phyloP scores from a whole-genome alignment of 2,329 filamentous ascomycete species.

The Aspergillus clavatus region DNA sequence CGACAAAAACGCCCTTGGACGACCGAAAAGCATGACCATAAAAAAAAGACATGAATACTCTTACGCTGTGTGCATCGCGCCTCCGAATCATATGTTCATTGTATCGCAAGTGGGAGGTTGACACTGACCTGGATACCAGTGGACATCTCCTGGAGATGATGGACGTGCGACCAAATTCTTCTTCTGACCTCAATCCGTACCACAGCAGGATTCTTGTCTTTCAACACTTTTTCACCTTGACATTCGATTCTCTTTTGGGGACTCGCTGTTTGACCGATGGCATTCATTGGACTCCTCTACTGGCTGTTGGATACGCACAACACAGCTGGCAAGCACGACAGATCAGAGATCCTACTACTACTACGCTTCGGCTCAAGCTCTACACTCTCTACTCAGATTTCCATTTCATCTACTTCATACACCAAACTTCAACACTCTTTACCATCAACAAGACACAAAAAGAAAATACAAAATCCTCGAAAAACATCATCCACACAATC shows the following conservation, averaged over 20 bases:
- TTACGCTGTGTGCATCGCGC: not conserved
- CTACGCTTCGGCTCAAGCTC: not conserved
- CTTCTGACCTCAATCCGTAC: not conserved
- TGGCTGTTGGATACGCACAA: too few relatives aligned
- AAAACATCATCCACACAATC: not conserved
- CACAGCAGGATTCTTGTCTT: not conserved
- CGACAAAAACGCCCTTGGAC: constrained; percentile 1
- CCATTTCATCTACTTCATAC: not conserved
- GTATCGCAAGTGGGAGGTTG: too few relatives aligned
- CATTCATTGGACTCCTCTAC: too few relatives aligned
- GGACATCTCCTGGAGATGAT: too few relatives aligned
- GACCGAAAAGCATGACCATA: not conserved
- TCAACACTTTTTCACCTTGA: too few relatives aligned
- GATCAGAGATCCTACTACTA: not conserved
- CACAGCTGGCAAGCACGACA: not conserved
- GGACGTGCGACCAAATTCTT: not conserved
- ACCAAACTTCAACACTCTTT: not conserved
- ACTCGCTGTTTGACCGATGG: not conserved
- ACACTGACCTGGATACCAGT: too few relatives aligned
- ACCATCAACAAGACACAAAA: not conserved
- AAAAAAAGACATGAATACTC: not conserved
- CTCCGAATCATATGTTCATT: too few relatives aligned
- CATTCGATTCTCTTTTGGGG: not conserved
- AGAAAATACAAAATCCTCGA: not conserved
- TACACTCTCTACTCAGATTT: not conserved